A percentile compares a stretch with the other conserved stretches of the same genome.
phyloP scores from a whole-genome alignment of 345 rosid species.

The Jatropha curcas region DNA sequence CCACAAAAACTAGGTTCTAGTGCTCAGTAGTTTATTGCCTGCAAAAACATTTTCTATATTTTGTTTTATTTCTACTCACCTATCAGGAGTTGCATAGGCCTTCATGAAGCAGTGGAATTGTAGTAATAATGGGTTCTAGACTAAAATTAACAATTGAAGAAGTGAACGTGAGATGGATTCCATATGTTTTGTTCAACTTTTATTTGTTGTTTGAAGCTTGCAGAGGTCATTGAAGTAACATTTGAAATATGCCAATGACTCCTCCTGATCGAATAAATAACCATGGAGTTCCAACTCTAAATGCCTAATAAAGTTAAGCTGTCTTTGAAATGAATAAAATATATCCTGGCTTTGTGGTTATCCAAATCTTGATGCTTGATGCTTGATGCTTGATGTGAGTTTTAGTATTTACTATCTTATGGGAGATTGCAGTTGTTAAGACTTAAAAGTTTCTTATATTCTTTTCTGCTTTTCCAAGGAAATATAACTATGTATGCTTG shows the following conservation, averaged over 20 bases:
- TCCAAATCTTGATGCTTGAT: not conserved
- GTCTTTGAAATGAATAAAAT: too few species aligned
- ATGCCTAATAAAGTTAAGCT: not conserved
- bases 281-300: too few species aligned
- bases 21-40: not conserved
- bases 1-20: not conserved
- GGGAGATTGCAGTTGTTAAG: not conserved
- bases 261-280: too few species aligned
- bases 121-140: not conserved
- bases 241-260: too few species aligned
- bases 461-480: not conserved
- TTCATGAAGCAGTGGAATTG: not conserved
- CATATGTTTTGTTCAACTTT: not conserved
- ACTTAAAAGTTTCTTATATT: not conserved
- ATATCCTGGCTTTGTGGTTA: too few species aligned
- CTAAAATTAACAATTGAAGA: not conserved
- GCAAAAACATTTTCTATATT: constrained; percentile 5
- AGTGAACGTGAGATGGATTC: not conserved
- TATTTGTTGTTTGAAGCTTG: not conserved
- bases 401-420: not conserved
- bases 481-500: not conserved
- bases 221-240: not conserved
- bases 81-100: not conserved
- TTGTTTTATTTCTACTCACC: not conserved
- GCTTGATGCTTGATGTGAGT: too few species aligned